These are phyloP conservation scores for Talaromyces sp. DNA, from an alignment of 2,329 filamentous ascomycete genomes.

Conservation along the genomic window DNA sequence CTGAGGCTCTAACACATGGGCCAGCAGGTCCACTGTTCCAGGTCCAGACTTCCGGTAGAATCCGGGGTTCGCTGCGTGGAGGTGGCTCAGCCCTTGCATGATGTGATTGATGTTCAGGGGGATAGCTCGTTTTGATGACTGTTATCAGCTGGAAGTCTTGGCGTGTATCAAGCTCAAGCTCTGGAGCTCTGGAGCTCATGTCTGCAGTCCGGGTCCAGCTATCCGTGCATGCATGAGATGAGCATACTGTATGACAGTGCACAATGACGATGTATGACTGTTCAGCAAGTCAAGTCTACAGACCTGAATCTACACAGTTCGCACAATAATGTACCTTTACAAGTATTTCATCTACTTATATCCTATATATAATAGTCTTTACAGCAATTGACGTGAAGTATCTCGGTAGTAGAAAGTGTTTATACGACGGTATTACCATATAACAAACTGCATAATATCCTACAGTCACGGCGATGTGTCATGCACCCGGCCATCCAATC, in stretches of 20 bases:
- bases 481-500: slow-evolving; percentile 3
- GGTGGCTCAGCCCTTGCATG: background rate
- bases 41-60: background rate
- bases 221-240: background rate
- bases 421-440: too few relatives aligned
- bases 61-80: background rate
- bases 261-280: too few relatives aligned
- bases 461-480: slow-evolving; percentile 11
- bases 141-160: background rate
- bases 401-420: too few relatives aligned
- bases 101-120: background rate
- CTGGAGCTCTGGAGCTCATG: too few relatives aligned
- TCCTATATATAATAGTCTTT: too few relatives aligned
- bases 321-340: too few relatives aligned
- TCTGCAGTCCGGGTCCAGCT: background rate
- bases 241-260: too few relatives aligned
- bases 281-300: background rate
- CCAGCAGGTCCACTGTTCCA: background rate
- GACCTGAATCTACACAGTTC: too few relatives aligned
- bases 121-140: background rate
- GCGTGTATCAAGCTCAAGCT: background rate
- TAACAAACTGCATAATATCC: background rate
- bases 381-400: too few relatives aligned
- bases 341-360: too few relatives aligned
- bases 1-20: background rate